Evolutionary conservation across 495 filamentous ascomycete genomes (phyloP).

Genomic region (Durotheca rogersii): DNA sequence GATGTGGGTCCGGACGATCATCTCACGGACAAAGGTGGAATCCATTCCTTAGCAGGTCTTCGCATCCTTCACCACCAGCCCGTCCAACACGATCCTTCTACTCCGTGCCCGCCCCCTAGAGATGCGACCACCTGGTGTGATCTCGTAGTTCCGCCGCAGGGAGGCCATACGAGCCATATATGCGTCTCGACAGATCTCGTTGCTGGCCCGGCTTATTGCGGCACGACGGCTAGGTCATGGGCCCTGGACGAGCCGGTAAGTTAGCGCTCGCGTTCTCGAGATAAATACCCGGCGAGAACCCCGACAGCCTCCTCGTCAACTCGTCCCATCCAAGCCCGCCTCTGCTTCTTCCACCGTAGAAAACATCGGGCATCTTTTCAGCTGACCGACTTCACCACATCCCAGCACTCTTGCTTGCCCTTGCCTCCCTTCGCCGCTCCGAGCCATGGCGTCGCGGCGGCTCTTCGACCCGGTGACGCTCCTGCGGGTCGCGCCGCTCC

Average conservation of each 20-base stretch:
- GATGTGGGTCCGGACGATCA: not conserved
- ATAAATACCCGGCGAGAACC: constrained; percentile 2
- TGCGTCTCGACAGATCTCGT: no score
- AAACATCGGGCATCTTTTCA: no score
- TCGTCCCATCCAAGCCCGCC: not conserved
- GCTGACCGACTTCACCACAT: no score
- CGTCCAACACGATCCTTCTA: no score
- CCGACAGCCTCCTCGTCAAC: not conserved
- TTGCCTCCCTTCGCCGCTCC: not conserved
- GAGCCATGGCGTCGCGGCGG: constrained; percentile 39
- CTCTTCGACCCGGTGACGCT: constrained; percentile 44
- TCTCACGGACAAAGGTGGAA: no score
- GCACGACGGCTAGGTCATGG: not conserved
- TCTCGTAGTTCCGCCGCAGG: no score
- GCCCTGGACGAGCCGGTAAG: not conserved
- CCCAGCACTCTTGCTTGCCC: not conserved
- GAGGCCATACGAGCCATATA: no score
- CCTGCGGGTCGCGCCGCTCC: constrained; percentile 39
- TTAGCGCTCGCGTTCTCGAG: not conserved
- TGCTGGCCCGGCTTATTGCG: not conserved
- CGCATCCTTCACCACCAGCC: no score
- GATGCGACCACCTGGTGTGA: no score
- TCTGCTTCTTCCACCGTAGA: not conserved
- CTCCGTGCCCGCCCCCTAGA: no score
- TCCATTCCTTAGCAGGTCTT: no score